These are phyloP conservation scores for Daldinia sp. DNA, from an alignment of 2,329 filamentous ascomycete genomes.

Conservation along the genomic window DNA sequence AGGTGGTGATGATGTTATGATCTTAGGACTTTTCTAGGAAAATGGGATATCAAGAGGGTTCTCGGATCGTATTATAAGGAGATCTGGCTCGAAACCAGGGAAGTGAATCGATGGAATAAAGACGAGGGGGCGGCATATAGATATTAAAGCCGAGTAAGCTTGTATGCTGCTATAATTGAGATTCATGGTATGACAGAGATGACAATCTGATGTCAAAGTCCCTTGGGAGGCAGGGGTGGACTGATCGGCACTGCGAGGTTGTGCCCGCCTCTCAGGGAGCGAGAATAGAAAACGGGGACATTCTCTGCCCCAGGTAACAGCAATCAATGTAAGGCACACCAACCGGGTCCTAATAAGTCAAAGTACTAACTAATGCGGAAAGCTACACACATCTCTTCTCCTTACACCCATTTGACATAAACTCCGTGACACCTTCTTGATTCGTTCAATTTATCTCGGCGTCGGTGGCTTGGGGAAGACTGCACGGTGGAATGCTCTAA, in stretches of 20 bases:
- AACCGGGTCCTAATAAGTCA: too few species aligned
- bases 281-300: constrained; percentile 8
- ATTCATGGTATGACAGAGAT: constrained; percentile 23
- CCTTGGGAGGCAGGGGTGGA: constrained; percentile 7
- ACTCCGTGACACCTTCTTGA: constrained; percentile 32
- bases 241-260: constrained; percentile 24
- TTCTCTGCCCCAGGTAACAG: not conserved
- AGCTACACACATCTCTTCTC: constrained; percentile 12
- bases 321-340: constrained; percentile 34
- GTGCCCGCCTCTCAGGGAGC: constrained; percentile 24
- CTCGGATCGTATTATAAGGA: not conserved
- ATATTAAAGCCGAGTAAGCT: constrained; percentile 25
- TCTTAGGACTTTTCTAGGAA: not conserved
- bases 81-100: not conserved
- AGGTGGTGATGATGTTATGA: not conserved
- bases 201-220: constrained; percentile 27
- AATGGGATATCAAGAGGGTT: not conserved
- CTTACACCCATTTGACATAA: constrained; percentile 17
- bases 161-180: constrained; percentile 29
- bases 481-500: constrained; percentile 13
- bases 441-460: constrained; percentile 7
- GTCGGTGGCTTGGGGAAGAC: constrained; percentile 14
- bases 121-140: constrained; percentile 10
- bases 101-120: constrained; percentile 1
- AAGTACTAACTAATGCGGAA: constrained; percentile 25